Evolutionary conservation across 805 yeast species (phyloP).

Genomic region (Yarrowia sp.): DNA sequence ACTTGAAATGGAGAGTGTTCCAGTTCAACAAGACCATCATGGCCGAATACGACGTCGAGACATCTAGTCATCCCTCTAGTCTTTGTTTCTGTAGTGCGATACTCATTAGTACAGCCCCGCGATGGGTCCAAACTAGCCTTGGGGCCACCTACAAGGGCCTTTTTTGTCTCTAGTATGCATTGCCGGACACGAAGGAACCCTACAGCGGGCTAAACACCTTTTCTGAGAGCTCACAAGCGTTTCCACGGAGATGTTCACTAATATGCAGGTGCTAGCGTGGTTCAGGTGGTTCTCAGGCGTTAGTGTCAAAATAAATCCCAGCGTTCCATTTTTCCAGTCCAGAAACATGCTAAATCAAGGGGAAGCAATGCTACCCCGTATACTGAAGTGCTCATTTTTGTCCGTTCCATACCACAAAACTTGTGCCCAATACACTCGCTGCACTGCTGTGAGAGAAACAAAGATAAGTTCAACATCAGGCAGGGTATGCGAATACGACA

Average conservation of each 20-base stretch:
- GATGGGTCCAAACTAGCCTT: constrained; percentile 8
- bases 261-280: constrained; percentile 15
- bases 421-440: no score
- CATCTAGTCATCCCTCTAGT: neutral
- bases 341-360: neutral
- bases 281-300: neutral
- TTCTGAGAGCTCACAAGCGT: neutral
- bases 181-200: neutral
- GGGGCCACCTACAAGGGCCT: neutral
- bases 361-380: neutral
- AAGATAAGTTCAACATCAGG: no score
- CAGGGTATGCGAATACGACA: no score
- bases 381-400: neutral
- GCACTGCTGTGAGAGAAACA: neutral
- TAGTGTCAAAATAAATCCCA: neutral
- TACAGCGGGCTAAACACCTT: neutral
- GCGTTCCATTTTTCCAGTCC: neutral
- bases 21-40: neutral
- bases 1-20: no score
- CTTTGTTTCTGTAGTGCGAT: neutral
- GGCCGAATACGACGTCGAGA: no score
- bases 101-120: neutral
- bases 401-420: neutral
- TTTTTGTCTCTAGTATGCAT: constrained; percentile 1
- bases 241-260: neutral